Base-by-base conservation (phyloP, 106 monocot species). In the Dactylorhiza incarnata region DNA sequence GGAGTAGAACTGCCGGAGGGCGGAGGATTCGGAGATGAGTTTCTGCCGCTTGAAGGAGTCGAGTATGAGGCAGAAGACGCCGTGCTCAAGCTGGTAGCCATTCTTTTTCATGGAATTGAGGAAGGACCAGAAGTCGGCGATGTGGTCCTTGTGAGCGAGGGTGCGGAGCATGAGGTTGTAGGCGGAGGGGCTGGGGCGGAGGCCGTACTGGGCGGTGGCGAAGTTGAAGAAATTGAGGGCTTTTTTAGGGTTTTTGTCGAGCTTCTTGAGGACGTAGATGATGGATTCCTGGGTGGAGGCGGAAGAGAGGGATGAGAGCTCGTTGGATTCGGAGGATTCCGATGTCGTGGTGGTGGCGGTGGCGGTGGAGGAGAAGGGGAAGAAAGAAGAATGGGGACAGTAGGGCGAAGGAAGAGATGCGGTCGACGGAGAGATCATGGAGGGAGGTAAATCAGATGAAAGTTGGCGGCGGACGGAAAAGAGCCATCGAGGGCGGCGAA, bases 91-190 rank as follows among this genome's bases (percentile, higher is more conserved):
- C 76, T 61, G 5, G 75, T 75, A 69, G 53, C 89, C 91, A 37
- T 68, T 47, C 48, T 78, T 52, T 43, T 67, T 5, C 96, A 91
- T 93, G 68, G 82, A 82, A 26, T 59, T 76, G 58, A 91, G 85
- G 74, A 97, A 46, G 26, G 56, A 47, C 93, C 93, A 91, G 84
- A 97, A 97, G 7, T 89, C 78, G 6, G 77, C 12, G 13, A 82
- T 15, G 73, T 48, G 79, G 20, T 85, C 84, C 71, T 70, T 70
- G 81, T 75, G 79, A 65, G 63, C 81, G 61, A 97, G 82, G 80
- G 86, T 86, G 24, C 87, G 84, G 55, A 97, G 94, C 82, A 97
- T 86, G 78, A 91, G 78, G 75, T 78, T 82, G 85, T 86, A 86
- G 49, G 87, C 74, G 3, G 83, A 13, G 16, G 83, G 67, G 70